A percentile compares a stretch with the other conserved stretches of the same genome.
Conservation (phyloP, 768 basidiomycete genomes). For the Butyriboletus loyo region DNA sequence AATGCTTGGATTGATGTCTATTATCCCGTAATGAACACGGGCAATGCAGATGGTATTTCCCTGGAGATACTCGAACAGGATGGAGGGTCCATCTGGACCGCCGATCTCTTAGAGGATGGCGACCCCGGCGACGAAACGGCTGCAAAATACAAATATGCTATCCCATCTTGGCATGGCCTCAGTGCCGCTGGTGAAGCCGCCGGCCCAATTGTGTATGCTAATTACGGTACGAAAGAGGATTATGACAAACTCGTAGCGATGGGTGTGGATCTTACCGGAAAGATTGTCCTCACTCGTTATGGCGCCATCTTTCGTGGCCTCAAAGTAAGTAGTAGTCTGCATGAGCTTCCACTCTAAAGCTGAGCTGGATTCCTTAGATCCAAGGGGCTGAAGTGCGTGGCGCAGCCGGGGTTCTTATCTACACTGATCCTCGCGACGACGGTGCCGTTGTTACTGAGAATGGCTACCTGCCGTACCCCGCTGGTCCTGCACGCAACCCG, state of each 20-base stretch:
- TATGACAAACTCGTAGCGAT: slow-evolving; percentile 56
- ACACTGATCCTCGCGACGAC: slow-evolving; percentile 84
- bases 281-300: slow-evolving; percentile 78
- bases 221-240: slow-evolving; percentile 75
- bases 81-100: slow-evolving; percentile 58
- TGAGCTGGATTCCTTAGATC: slow-evolving; percentile 43
- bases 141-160: slow-evolving; percentile 56
- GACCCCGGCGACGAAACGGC: slow-evolving; percentile 71
- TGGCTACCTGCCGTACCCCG: slow-evolving; percentile 68
- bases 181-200: slow-evolving; percentile 73
- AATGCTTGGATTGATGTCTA: slow-evolving; percentile 85
- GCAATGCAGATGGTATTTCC: slow-evolving; percentile 55
- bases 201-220: slow-evolving; percentile 72
- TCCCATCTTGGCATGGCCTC: slow-evolving; percentile 86
- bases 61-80: slow-evolving; percentile 62
- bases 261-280: slow-evolving; percentile 73
- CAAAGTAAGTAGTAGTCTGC: slow-evolving; percentile 47
- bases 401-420: slow-evolving; percentile 75
- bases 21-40: slow-evolving; percentile 81
- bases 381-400: slow-evolving; percentile 83
- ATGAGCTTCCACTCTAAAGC: slow-evolving; percentile 3
- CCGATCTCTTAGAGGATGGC: slow-evolving; percentile 71
- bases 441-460: slow-evolving; percentile 74
- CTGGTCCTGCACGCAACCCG: slow-evolving; percentile 84
- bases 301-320: slow-evolving; percentile 79